Conservation (phyloP, 768 basidiomycete genomes). For the Pleurotus giganteus region DNA sequence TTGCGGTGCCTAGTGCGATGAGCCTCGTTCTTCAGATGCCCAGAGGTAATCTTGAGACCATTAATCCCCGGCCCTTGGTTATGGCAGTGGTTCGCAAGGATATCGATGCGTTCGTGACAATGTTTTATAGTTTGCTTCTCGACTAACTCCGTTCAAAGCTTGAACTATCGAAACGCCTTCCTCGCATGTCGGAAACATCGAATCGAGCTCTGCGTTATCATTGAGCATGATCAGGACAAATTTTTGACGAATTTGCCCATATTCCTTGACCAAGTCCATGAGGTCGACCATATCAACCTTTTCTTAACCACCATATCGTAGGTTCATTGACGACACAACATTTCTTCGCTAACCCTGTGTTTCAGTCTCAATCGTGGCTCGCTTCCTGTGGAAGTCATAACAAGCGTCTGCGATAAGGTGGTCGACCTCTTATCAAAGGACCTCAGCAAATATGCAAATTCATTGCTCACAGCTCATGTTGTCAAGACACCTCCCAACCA, state of each 20-base stretch:
- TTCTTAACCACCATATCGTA: constrained; percentile 87
- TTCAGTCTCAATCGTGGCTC: constrained; percentile 50
- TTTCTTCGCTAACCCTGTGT: constrained; percentile 8
- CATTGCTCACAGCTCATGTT: constrained; percentile 89
- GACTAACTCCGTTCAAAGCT: constrained; percentile 38
- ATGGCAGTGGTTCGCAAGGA: constrained; percentile 80
- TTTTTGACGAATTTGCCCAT: constrained; percentile 62
- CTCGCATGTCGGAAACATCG: constrained; percentile 90
- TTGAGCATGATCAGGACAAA: constrained; percentile 69
- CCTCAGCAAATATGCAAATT: constrained; percentile 80
- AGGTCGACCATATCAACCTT: constrained; percentile 90
- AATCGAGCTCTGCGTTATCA: constrained; percentile 86
- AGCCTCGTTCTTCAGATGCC: constrained; percentile 96
- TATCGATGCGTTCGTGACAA: constrained; percentile 59
- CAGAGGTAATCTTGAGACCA: constrained; percentile 92
- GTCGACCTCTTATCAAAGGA: constrained; percentile 73
- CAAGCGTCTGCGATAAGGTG: constrained; percentile 74
- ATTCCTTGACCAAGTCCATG: constrained; percentile 84
- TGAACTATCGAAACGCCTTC: constrained; percentile 84
- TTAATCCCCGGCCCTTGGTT: constrained; percentile 90
- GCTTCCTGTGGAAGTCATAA: constrained; percentile 55
- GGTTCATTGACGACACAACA: constrained; percentile 17
- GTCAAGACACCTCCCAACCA: constrained; percentile 91
- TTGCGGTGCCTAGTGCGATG: constrained; percentile 85
- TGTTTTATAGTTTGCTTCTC: neutral